Conservation (phyloP, 768 basidiomycete genomes). For the Rossbeevera mucosa region DNA sequence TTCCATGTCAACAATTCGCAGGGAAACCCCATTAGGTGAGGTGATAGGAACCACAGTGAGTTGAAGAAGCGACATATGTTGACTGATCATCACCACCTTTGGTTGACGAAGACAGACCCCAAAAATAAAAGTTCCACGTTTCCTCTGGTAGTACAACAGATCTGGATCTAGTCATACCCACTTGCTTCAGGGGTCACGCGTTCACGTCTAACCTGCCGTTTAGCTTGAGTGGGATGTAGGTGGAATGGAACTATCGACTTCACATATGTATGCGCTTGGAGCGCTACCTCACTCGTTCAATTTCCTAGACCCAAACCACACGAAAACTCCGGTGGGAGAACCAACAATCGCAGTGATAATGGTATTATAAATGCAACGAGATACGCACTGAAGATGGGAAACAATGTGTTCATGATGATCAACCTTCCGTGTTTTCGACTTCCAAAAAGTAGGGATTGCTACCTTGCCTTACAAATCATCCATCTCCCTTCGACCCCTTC, state of each 20-base stretch:
- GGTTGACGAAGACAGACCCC: not conserved
- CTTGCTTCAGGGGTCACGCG: too few species aligned
- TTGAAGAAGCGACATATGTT: too few species aligned
- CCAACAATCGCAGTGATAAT: not conserved
- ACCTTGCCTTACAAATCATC: slow-evolving; percentile 54
- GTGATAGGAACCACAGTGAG: not conserved
- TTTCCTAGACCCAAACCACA: not conserved
- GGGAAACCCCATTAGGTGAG: not conserved
- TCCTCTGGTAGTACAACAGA: not conserved
- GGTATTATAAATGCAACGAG: not conserved
- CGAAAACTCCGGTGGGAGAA: not conserved
- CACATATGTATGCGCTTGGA: not conserved
- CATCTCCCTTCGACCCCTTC: slow-evolving; percentile 56
- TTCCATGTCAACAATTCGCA: not conserved
- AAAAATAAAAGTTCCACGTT: not conserved
- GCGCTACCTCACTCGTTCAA: not conserved
- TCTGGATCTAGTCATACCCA: too few species aligned
- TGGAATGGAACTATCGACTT: not conserved
- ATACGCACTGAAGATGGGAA: not conserved
- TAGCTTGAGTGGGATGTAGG: not conserved
- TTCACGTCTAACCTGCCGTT: not conserved
- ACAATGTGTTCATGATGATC: not conserved
- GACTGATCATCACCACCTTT: too few species aligned
- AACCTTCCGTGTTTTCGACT: not conserved
- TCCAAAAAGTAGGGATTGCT: not conserved